Conservation (phyloP, 495 filamentous ascomycete species). For the Xylaria grammica region DNA sequence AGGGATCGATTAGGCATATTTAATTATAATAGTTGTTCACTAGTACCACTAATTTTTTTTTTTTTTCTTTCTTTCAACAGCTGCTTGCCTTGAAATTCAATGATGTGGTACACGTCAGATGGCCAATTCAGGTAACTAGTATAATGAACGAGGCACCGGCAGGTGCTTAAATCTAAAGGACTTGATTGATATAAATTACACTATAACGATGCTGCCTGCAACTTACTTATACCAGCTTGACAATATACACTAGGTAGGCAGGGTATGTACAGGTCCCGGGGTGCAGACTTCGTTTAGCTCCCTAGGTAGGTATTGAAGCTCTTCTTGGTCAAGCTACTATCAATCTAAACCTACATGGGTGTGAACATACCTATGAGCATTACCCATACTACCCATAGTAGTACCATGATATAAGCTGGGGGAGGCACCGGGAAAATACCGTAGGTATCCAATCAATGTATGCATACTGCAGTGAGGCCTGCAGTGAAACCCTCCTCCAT, state of each 20-base stretch:
- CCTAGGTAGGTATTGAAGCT: neutral
- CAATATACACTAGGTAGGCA: neutral
- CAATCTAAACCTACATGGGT: neutral
- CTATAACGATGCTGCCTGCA: too few species aligned
- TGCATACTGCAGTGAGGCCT: constrained; percentile 20
- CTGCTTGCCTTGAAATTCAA: too few species aligned
- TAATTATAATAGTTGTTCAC: too few species aligned
- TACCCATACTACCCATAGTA: too few species aligned
- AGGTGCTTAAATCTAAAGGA: too few species aligned
- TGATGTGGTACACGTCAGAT: too few species aligned
- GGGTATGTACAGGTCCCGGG: neutral
- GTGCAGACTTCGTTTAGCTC: constrained; percentile 6
- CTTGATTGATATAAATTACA: too few species aligned
- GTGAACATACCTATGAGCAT: neutral
- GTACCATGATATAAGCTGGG: neutral
- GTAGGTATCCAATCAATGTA: neutral
- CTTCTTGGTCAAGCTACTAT: neutral
- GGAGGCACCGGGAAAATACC: neutral
- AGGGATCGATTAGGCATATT: too few species aligned
- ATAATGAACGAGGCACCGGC: too few species aligned
- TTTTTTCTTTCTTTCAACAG: too few species aligned
- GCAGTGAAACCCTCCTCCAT: neutral
- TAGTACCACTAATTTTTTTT: too few species aligned
- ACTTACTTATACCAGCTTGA: neutral
- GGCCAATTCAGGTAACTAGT: too few species aligned